Evolutionary conservation across 352 stramenopile genomes (phyloP).

Genomic region (Phytophthora sansomeana): DNA sequence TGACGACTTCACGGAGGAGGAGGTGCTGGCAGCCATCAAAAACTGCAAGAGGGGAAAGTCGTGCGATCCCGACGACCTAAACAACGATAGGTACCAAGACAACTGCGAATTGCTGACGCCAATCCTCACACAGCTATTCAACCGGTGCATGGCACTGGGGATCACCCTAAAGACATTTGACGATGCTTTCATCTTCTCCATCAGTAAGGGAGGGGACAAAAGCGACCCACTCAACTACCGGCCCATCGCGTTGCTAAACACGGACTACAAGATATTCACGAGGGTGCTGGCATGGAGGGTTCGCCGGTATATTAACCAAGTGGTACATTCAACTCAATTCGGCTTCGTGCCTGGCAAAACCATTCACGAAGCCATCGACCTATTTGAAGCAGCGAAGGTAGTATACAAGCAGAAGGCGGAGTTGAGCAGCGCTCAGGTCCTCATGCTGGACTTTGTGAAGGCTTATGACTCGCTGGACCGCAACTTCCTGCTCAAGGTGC

Average conservation of each 20-base stretch:
- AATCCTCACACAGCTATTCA: neutral
- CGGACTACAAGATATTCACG: neutral
- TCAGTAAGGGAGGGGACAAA: neutral
- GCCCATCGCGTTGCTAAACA: neutral
- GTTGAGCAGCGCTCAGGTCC: neutral
- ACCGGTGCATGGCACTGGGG: neutral
- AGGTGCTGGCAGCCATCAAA: neutral
- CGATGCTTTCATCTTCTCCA: neutral
- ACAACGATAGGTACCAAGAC: conserved; percentile 1
- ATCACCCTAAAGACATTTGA: neutral
- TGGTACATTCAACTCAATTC: neutral
- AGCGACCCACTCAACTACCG: conserved; percentile 3
- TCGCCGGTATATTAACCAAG: neutral
- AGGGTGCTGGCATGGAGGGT: neutral
- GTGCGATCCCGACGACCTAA: neutral
- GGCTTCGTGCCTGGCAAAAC: neutral
- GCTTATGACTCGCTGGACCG: neutral
- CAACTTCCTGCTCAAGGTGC: neutral
- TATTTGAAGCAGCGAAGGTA: neutral
- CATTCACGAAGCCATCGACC: neutral
- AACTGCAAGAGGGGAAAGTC: neutral
- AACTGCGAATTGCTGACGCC: neutral
- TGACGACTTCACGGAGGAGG: neutral
- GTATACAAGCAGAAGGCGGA: neutral
- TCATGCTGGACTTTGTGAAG: conserved; percentile 2